A percentile compares a stretch with the other conserved stretches of the same genome.
phyloP scores from a whole-genome alignment of 208 protist species.

The Trypanosoma theileri region DNA sequence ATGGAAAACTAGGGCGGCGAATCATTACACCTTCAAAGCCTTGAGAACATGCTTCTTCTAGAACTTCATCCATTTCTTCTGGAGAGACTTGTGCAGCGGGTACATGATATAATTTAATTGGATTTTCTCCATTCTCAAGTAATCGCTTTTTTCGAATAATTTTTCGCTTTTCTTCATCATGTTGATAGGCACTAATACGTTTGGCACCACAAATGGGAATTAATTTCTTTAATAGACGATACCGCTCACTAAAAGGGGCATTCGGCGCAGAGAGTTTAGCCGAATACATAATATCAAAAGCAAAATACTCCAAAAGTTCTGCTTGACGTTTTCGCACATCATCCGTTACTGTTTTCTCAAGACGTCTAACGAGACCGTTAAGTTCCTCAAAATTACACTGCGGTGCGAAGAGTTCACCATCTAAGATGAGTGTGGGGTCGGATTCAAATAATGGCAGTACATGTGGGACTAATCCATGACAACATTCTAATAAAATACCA shows the following conservation, averaged over 20 bases:
- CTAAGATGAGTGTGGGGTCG: slow-evolving; percentile 78
- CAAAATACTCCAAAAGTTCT: slow-evolving; percentile 80
- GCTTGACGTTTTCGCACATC: slow-evolving; percentile 43
- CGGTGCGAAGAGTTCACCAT: slow-evolving; percentile 86
- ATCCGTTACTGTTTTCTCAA: slow-evolving; percentile 34
- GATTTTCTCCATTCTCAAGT: slow-evolving; percentile 23
- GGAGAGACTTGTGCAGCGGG: slow-evolving; percentile 71
- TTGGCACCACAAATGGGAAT: slow-evolving; percentile 78
- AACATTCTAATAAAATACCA: slow-evolving; percentile 85
- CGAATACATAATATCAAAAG: slow-evolving; percentile 90
- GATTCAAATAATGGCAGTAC: slow-evolving; percentile 70
- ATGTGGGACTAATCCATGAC: slow-evolving; percentile 63
- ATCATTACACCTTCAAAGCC: slow-evolving; percentile 92
- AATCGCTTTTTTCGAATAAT: slow-evolving; percentile 49
- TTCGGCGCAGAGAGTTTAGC: slow-evolving; percentile 40
- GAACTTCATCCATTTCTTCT: slow-evolving; percentile 79
- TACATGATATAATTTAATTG: slow-evolving; percentile 75
- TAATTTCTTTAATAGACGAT: slow-evolving; percentile 74
- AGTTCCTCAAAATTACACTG: slow-evolving; percentile 88
- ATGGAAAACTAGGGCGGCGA: slow-evolving; percentile 77
- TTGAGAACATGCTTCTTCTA: slow-evolving; percentile 80
- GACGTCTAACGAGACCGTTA: slow-evolving; percentile 74
- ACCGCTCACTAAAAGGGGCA: slow-evolving; percentile 80
- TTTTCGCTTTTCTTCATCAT: slow-evolving; percentile 80
- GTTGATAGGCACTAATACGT: slow-evolving; percentile 83